phyloP scores from a whole-genome alignment of 305 asterid species.

The Plantago coronopus region DNA sequence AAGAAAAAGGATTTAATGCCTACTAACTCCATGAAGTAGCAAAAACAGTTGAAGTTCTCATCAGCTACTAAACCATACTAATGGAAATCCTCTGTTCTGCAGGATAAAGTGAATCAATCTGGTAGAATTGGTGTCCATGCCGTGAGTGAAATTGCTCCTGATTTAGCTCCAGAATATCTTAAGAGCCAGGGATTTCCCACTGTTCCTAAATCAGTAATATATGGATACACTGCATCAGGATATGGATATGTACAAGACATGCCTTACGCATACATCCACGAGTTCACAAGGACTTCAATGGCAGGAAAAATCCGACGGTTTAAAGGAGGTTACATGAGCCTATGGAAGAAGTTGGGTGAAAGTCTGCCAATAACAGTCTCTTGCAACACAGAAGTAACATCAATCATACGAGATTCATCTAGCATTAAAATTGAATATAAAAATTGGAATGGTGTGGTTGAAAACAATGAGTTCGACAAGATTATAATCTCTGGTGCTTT shows the following conservation, averaged over 20 bases:
- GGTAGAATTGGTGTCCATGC: slow-evolving; percentile 73
- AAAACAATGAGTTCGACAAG: slow-evolving; percentile 52
- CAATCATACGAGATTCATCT: slow-evolving; percentile 39
- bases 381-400: slow-evolving; percentile 58
- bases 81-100: slow-evolving; percentile 5
- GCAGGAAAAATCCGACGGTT: slow-evolving; percentile 76
- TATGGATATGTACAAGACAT: slow-evolving; percentile 75
- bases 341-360: slow-evolving; percentile 61
- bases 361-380: slow-evolving; percentile 47
- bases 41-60: neutral
- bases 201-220: slow-evolving; percentile 69
- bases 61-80: neutral
- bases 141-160: slow-evolving; percentile 61
- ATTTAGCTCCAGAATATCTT: slow-evolving; percentile 54
- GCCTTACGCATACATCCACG: slow-evolving; percentile 78
- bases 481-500: slow-evolving; percentile 69
- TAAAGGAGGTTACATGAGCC: slow-evolving; percentile 66
- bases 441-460: slow-evolving; percentile 28
- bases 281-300: slow-evolving; percentile 82
- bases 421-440: slow-evolving; percentile 29
- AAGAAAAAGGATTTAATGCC: too few relatives aligned
- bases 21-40: too few relatives aligned
- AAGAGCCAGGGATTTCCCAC: slow-evolving; percentile 46
- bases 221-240: slow-evolving; percentile 85
- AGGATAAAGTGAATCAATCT: slow-evolving; percentile 65